A percentile compares a stretch with the other conserved stretches of the same genome.
Conservation (phyloP, 495 filamentous ascomycete species). For the Penicillium parvum region DNA sequence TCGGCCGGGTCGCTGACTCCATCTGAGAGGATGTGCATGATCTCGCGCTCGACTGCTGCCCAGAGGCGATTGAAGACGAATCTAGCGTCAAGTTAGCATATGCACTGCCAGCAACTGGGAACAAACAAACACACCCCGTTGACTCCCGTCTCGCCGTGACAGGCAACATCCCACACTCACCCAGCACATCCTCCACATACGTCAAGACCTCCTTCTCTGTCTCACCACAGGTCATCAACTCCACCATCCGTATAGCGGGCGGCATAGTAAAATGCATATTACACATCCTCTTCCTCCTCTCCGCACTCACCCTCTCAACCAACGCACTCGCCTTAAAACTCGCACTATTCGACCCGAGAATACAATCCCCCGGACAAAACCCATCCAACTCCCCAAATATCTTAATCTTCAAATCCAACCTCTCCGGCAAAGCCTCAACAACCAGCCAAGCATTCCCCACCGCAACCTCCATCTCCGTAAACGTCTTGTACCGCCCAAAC, state of each 20-base stretch:
- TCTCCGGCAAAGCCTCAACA: slow-evolving; percentile 52
- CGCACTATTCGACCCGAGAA: slow-evolving; percentile 44
- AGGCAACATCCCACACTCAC: slow-evolving; percentile 38
- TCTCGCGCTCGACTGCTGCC: slow-evolving; percentile 54
- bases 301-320: slow-evolving; percentile 10
- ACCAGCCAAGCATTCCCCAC: slow-evolving; percentile 37
- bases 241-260: slow-evolving; percentile 42
- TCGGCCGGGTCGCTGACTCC: slow-evolving; percentile 44
- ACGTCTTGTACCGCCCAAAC: slow-evolving; percentile 18
- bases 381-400: slow-evolving; percentile 43
- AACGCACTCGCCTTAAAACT: slow-evolving; percentile 29
- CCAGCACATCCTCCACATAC: slow-evolving; percentile 36
- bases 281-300: slow-evolving; percentile 18
- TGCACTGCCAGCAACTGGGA: too few relatives aligned
- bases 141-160: slow-evolving; percentile 39
- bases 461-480: slow-evolving; percentile 22
- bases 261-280: slow-evolving; percentile 56
- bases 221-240: slow-evolving; percentile 53
- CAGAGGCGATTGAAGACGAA: slow-evolving; percentile 57
- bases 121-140: too few relatives aligned
- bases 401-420: slow-evolving; percentile 42
- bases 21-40: slow-evolving; percentile 45
- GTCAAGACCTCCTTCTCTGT: slow-evolving; percentile 42
- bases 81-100: too few relatives aligned
- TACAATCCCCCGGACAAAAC: slow-evolving; percentile 36